Percentiles rank a stretch among this genome's conserved stretches.
Conservation (phyloP, 2,329 filamentous ascomycete genomes). For the Microsporum ferrugineum region DNA sequence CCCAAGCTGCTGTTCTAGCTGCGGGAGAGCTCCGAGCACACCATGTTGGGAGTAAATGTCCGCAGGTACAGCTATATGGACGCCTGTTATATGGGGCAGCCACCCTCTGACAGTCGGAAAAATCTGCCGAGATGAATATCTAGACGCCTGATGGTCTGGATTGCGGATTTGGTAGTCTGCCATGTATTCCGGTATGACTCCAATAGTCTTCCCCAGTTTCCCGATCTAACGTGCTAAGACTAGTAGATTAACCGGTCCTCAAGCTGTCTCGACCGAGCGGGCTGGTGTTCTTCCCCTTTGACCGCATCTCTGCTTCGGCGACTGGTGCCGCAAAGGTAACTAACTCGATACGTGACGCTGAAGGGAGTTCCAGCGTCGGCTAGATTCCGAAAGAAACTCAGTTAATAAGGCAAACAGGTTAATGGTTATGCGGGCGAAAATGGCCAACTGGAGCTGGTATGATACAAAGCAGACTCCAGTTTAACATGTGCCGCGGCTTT, state of each 20-base stretch:
- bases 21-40: background rate
- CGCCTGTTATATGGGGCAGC: background rate
- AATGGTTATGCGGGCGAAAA: background rate
- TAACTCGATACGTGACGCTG: background rate
- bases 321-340: background rate
- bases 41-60: background rate
- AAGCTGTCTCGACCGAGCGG: background rate
- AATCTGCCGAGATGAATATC: background rate
- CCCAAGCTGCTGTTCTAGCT: background rate
- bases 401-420: background rate
- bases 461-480: conserved; percentile 3
- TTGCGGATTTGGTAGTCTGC: background rate
- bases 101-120: background rate
- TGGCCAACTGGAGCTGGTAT: background rate
- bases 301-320: background rate
- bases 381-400: conserved; percentile 1
- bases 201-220: background rate
- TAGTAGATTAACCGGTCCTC: background rate
- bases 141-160: background rate
- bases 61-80: background rate
- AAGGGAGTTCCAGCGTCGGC: background rate
- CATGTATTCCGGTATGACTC: background rate
- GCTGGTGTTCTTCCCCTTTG: background rate
- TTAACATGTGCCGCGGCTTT: conserved; percentile 14
- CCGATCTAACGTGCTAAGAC: background rate